phyloP scores from a whole-genome alignment of 2,329 filamentous ascomycete genomes.

The Amauroascus verrucosus region DNA sequence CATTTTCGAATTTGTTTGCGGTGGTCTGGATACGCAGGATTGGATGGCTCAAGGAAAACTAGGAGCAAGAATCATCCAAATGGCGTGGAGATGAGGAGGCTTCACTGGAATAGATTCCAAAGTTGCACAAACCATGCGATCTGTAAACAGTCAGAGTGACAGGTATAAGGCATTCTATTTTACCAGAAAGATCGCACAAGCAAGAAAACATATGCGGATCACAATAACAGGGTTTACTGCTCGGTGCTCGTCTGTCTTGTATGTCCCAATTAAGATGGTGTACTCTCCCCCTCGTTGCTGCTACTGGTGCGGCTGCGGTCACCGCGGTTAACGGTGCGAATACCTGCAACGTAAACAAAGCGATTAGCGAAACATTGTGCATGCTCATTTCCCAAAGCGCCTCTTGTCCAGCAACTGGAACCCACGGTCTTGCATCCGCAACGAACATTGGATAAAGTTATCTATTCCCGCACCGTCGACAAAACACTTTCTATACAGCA shows the following conservation, averaged over 20 bases:
- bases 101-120: background rate
- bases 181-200: background rate
- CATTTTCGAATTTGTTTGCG: background rate
- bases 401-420: background rate
- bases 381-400: background rate
- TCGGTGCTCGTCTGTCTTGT: background rate
- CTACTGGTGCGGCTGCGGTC: too few species aligned
- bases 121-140: background rate
- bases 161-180: background rate
- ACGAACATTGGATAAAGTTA: background rate
- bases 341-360: background rate
- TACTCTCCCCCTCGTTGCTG: too few species aligned
- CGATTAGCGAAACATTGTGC: background rate
- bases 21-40: background rate
- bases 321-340: background rate
- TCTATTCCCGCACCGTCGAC: background rate
- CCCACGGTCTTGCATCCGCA: background rate
- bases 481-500: background rate
- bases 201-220: background rate
- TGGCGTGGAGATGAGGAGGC: background rate
- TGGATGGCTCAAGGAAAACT: background rate
- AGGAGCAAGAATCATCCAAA: background rate
- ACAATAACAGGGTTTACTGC: background rate
- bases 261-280: background rate
- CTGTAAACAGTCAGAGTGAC: conserved; percentile 1